phyloP scores from a whole-genome alignment of 1,139 yeast species.

The Nakaseomyces delphensis region DNA sequence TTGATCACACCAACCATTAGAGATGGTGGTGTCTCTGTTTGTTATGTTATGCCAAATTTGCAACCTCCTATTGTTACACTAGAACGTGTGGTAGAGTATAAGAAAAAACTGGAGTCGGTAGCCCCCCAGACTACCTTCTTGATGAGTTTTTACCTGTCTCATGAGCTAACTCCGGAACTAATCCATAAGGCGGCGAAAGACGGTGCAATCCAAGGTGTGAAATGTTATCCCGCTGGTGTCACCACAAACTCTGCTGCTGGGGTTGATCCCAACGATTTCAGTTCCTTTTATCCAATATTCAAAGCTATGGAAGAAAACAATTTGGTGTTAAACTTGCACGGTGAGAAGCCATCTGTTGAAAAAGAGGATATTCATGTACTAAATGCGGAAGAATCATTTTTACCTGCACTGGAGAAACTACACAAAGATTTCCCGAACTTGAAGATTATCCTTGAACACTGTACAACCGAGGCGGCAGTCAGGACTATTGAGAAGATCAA shows the following conservation, averaged over 20 bases:
- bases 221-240: slow-evolving; percentile 97
- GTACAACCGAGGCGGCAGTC: slow-evolving; percentile 85
- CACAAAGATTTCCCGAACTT: slow-evolving; percentile 79
- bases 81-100: slow-evolving; percentile 63
- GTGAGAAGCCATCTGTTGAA: slow-evolving; percentile 76
- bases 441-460: slow-evolving; percentile 86
- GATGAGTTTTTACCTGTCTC: slow-evolving; percentile 80
- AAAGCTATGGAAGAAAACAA: slow-evolving; percentile 74
- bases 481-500: slow-evolving; percentile 68
- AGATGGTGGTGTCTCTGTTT: slow-evolving; percentile 84
- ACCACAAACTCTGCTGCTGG: slow-evolving; percentile 94
- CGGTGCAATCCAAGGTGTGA: slow-evolving; percentile 73
- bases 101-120: slow-evolving; percentile 49
- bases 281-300: slow-evolving; percentile 79
- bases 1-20: slow-evolving; percentile 82
- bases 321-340: slow-evolving; percentile 80
- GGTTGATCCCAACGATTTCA: slow-evolving; percentile 85
- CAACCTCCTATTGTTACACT: slow-evolving; percentile 88
- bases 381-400: slow-evolving; percentile 86
- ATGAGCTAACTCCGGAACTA: slow-evolving; percentile 74
- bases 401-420: slow-evolving; percentile 80
- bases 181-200: slow-evolving; percentile 67
- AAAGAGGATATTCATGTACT: slow-evolving; percentile 61
- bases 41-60: slow-evolving; percentile 92
- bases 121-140: slow-evolving; percentile 80